Evolutionary conservation across 768 basidiomycete genomes (phyloP), one percentile per base, ranked within the genome.

Genomic region (Coprinopsis marcescibilis): DNA sequence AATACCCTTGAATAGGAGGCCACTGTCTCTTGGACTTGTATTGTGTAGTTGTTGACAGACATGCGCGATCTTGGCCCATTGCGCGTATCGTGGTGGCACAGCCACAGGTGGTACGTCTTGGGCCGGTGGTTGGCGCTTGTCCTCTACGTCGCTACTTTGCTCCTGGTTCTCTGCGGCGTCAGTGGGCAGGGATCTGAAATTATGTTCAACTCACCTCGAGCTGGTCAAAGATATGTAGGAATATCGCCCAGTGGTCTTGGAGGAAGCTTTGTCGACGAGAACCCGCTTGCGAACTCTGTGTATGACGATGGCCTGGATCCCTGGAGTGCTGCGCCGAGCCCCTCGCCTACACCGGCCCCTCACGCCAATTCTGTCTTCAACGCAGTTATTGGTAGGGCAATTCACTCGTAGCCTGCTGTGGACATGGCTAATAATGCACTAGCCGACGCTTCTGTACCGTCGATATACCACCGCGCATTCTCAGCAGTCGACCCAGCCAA

Each of bases 151-250:
- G 6, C 41, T 4, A 12, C 41, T 27, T 6, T 20, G 15, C 26
- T 14, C 24, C 27, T n/a, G n/a, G n/a, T n/a, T n/a, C n/a, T n/a
- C n/a, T n/a, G n/a, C n/a, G n/a, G n/a, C n/a, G n/a, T n/a, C n/a
- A n/a, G 26, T 4, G 4, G 26, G 24, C 11, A 8, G 21, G 38
- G 15, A 10, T 15, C 20, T 8, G 21, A 6, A 17, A 68, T 58
- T 45, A 91, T 91, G 88, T 91, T 91, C 72, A 90, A 91, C 70
- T 76, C 86, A 42, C 88, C 88, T 45, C 77, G 89, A 42, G 79
- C 81, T 33, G 78, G 73, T 20, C 85, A 85, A 55, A 71, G 83
- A 50, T 88, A 89, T 57, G 70, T 72, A 39, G 67, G 72, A 27
- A 71, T 73, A 15, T 71, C 83, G 2, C 69, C 71, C 32, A 72